Conservation (phyloP, 306 rosid genomes). For the Gillenia trifoliata region DNA sequence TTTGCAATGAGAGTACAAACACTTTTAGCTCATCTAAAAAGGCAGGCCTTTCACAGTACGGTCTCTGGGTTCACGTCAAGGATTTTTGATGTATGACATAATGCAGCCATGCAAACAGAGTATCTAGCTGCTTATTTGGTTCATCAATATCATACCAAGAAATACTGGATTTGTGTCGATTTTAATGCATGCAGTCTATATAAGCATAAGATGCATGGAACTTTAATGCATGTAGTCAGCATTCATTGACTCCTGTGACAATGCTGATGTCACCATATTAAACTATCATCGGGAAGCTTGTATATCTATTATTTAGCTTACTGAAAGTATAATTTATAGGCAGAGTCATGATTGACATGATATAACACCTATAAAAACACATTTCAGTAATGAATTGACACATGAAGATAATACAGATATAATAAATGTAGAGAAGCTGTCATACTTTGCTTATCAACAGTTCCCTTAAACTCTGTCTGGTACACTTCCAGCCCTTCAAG, state of each 20-base stretch:
- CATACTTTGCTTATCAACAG: constrained; percentile 77
- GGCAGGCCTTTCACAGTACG: background rate
- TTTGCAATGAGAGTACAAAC: background rate
- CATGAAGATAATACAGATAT: background rate
- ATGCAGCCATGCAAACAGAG: background rate
- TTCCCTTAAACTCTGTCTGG: constrained; percentile 66
- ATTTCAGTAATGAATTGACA: background rate
- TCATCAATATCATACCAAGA: background rate
- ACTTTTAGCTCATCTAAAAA: background rate
- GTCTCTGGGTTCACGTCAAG: background rate
- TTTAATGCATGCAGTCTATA: background rate
- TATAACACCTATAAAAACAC: background rate
- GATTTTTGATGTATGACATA: background rate
- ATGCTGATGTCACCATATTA: background rate
- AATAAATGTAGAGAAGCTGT: constrained; percentile 17
- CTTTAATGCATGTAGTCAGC: background rate
- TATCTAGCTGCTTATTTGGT: background rate
- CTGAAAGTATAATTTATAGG: background rate
- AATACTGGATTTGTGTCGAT: background rate
- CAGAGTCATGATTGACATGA: background rate
- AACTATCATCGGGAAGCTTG: background rate
- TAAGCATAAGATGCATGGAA: background rate
- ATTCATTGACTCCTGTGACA: background rate
- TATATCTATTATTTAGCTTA: background rate
- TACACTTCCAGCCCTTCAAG: constrained; percentile 67